Evolutionary conservation across 331 rosid genomes (phyloP).

Genomic region (Cydonia oblonga): DNA sequence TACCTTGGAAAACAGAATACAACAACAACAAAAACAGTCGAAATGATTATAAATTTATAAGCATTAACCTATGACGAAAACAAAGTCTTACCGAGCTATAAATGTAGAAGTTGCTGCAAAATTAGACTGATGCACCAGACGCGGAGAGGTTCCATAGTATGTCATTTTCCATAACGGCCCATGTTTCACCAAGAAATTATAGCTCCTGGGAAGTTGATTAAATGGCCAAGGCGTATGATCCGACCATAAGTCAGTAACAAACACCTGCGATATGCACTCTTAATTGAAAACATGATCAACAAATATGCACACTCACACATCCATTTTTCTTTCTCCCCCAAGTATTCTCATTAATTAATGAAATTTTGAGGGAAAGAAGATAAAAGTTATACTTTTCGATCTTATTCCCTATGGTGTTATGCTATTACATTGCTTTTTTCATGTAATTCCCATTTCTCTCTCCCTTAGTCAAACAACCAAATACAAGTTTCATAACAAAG

Average conservation of each 20-base stretch:
- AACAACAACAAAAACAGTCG: too few species aligned
- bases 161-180: constrained; percentile 91
- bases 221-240: constrained; percentile 99
- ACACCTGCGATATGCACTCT: constrained; percentile 63
- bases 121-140: constrained; percentile 85
- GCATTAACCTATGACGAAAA: not conserved
- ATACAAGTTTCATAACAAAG: not conserved
- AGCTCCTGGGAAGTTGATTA: constrained; percentile 96
- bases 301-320: not conserved
- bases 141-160: constrained; percentile 85
- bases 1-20: not conserved
- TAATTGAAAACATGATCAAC: constrained; percentile 15
- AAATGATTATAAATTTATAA: not conserved
- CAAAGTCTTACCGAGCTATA: constrained; percentile 74
- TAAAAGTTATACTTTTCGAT: not conserved
- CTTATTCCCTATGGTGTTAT: not conserved
- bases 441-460: not conserved
- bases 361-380: not conserved
- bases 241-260: constrained; percentile 95
- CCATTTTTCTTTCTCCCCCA: not conserved
- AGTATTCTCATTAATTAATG: not conserved
- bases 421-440: not conserved
- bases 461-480: not conserved
- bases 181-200: constrained; percentile 94
- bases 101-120: constrained; percentile 91